Evolutionary conservation across 192 early-diverging fungal species (phyloP).

Genomic region (Podila minutissima): DNA sequence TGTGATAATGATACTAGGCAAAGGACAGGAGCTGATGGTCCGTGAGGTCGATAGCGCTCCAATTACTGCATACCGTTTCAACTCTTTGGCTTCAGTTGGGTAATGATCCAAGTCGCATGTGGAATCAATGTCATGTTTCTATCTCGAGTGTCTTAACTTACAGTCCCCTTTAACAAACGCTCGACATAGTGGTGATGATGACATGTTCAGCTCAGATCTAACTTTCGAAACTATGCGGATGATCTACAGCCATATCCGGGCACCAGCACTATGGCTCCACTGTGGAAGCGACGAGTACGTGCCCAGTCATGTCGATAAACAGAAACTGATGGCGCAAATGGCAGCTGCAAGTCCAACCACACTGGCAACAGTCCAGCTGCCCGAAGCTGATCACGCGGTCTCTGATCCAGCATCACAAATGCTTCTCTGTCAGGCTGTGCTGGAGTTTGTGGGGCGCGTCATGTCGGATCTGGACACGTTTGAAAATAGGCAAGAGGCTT

Average conservation of each 20-base stretch:
- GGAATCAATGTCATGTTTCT: neutral
- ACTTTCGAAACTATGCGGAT: constrained; percentile 19
- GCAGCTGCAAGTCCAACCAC: constrained; percentile 12
- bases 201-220: constrained; percentile 53
- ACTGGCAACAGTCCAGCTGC: constrained; percentile 14
- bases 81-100: constrained; percentile 45
- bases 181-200: constrained; percentile 41
- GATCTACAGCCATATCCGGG: constrained; percentile 30
- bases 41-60: constrained; percentile 36
- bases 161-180: neutral
- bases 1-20: neutral
- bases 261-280: constrained; percentile 29
- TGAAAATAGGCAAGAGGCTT: constrained; percentile 13
- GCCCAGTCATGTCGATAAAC: constrained; percentile 35
- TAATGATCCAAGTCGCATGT: neutral
- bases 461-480: neutral
- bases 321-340: constrained; percentile 8
- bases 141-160: neutral
- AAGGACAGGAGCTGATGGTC: constrained; percentile 53
- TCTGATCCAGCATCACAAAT: constrained; percentile 35
- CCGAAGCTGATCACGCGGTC: constrained; percentile 47
- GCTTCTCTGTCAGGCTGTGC: constrained; percentile 32
- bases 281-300: constrained; percentile 48
- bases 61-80: constrained; percentile 53
- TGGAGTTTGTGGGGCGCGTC: constrained; percentile 24